Percentiles rank a stretch among this genome's conserved stretches.
Evolutionary conservation across 108 stramenopile species (phyloP).

Genomic region (Cyclotella atomus): DNA sequence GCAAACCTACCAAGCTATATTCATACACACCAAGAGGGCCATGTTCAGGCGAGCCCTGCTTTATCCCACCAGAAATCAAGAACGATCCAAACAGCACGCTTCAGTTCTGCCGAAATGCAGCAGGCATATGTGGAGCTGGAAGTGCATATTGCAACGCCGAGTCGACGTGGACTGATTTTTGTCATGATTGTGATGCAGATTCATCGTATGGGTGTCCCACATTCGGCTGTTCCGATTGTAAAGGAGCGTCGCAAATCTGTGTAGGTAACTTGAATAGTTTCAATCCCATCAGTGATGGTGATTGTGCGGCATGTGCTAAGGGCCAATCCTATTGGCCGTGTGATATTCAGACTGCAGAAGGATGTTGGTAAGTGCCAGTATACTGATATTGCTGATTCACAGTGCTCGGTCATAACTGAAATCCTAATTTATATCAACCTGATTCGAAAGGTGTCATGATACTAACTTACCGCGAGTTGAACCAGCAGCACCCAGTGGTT

Average conservation of each 20-base stretch:
- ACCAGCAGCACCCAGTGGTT: conserved; percentile 27
- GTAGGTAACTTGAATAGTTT: conserved; percentile 35
- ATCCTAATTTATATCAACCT: not conserved
- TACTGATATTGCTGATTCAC: not conserved
- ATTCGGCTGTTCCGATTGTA: conserved; percentile 27
- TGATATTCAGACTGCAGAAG: conserved; percentile 21
- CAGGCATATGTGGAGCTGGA: conserved; percentile 32
- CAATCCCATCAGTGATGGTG: conserved; percentile 34
- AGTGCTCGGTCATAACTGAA: not conserved
- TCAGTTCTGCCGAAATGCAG: conserved; percentile 24
- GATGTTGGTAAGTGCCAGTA: conserved; percentile 19
- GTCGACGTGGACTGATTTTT: conserved; percentile 37
- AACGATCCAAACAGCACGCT: conserved; percentile 11
- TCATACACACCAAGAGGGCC: conserved; percentile 16
- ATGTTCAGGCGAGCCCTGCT: conserved; percentile 31
- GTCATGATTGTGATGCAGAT: conserved; percentile 29
- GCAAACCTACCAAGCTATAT: conserved; percentile 6
- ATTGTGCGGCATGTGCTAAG: conserved; percentile 19
- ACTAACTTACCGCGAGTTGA: conserved; percentile 29
- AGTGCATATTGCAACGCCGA: conserved; percentile 32
- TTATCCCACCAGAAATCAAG: conserved; percentile 19
- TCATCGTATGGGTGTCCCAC: conserved; percentile 33
- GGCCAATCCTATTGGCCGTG: conserved; percentile 35
- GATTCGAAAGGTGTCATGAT: conserved; percentile 34
- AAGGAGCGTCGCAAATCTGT: conserved; percentile 26